phyloP scores from a whole-genome alignment of 1,139 yeast species.

The Barnettozyma hawaiiensis region DNA sequence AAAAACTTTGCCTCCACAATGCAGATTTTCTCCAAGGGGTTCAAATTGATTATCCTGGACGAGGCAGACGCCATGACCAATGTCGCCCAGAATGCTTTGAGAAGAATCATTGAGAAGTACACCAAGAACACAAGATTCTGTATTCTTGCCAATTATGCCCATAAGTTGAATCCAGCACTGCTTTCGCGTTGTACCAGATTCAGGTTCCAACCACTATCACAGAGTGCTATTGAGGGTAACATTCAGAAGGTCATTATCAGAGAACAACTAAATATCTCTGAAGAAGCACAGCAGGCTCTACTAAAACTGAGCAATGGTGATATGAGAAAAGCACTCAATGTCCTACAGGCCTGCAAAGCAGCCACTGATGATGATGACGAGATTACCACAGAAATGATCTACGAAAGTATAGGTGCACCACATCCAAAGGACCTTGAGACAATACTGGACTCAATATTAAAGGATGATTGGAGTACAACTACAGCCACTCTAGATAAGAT shows the following conservation, averaged over 20 bases:
- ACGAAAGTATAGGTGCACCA: conserved; percentile 95
- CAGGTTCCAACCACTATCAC: conserved; percentile 78
- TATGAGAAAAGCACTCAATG: conserved; percentile 93
- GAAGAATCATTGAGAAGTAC: conserved; percentile 89
- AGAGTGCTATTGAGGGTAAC: conserved; percentile 61
- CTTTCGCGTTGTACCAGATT: conserved; percentile 92
- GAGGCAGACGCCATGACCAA: conserved; percentile 99
- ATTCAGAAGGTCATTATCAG: conserved; percentile 59
- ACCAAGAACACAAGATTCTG: conserved; percentile 95
- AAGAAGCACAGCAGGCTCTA: conserved; percentile 61
- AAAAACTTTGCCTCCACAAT: conserved; percentile 92
- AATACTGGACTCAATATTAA: conserved; percentile 68
- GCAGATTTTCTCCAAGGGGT: conserved; percentile 78
- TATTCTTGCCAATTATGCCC: conserved; percentile 92
- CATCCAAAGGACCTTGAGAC: conserved; percentile 79
- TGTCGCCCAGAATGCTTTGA: conserved; percentile 91
- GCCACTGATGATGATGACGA: conserved; percentile 54
- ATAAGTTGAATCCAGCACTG: conserved; percentile 91
- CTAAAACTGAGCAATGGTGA: conserved; percentile 79
- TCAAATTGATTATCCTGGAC: conserved; percentile 86
- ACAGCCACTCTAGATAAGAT: conserved; percentile 56
- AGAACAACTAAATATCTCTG: conserved; percentile 55
- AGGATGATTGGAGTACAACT: conserved; percentile 86
- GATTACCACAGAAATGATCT: conserved; percentile 69
- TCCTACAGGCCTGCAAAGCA: conserved; percentile 88